Percentiles rank a stretch among this genome's conserved stretches.
phyloP scores from a whole-genome alignment of 257 asterid species.

The Rubia yunnanensis region DNA sequence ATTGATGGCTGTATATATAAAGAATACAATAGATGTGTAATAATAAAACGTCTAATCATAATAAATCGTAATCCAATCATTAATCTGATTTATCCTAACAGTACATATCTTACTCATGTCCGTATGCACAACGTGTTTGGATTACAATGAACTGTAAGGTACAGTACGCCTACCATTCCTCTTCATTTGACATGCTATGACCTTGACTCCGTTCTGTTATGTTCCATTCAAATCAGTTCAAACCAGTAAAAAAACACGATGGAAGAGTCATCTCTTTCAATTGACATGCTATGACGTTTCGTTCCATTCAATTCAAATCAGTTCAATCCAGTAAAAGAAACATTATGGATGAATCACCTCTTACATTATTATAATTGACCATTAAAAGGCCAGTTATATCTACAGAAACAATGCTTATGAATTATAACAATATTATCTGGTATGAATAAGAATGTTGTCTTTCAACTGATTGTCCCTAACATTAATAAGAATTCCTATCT shows the following conservation, averaged over 20 bases:
- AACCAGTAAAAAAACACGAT: no score
- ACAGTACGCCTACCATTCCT: conserved; percentile 7
- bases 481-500: no score
- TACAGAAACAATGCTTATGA: background rate
- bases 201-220: no score
- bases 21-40: no score
- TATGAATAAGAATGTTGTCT: no score
- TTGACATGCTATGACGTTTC: background rate
- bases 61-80: no score
- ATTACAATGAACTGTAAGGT: conserved; percentile 77
- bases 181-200: background rate
- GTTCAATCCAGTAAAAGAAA: background rate
- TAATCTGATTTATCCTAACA: no score
- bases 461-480: no score
- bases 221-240: background rate
- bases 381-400: background rate
- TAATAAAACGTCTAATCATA: no score
- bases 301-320: background rate
- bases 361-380: background rate
- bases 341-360: background rate
- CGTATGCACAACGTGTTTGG: conserved; percentile 87
- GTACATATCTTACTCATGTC: conserved; percentile 71
- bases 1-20: no score
- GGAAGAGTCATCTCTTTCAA: background rate
- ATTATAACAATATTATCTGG: background rate